Evolutionary conservation across 331 rosid species (phyloP), one percentile per base, ranked within the genome.

Genomic region (Malus hybrid): DNA sequence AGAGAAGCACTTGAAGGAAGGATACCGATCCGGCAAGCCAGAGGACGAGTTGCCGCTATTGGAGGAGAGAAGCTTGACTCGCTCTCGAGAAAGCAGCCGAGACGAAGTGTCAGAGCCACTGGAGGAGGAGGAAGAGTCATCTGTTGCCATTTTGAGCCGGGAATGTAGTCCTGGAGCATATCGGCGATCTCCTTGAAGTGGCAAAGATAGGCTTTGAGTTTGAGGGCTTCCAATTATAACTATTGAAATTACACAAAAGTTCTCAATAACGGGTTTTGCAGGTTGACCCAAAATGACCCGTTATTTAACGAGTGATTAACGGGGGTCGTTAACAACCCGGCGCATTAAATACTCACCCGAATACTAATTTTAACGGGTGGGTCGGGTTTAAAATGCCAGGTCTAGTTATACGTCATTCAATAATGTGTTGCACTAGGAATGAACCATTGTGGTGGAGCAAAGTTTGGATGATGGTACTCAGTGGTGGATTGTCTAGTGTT

Each of bases 131-230:
- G 29, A 28, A 28, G 29, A 28, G 60, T 91, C 96, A 2, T 94
- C 96, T 67, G 57, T 81, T 1, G 87, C 75, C 70, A 92, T 86
- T 79, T 87, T 92, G 18, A 91, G 81, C 97, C 92, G 0, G 99
- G 99, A 82, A 94, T 90, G 82, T 85, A 90, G 69, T 92, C 99
- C 67, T 94, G 99, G 10, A 94, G 96, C 97, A 94, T 88, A 78
- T 91, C 83, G 2, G 97, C 97, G 1, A 94, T 93, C 16, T 94
- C 97, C 73, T 94, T 94, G 81, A 83, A 94, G n/a, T 96, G 82
- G 50, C 96, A 79, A n/a, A 94, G 93, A 74, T 28, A 28, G 29
- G 29, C 29, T 28, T 28, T 28, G 29, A 28, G 29, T 28, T 3
- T 28, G 29, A 28, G 29, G 29, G 29, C 3, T 28, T 28, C 29